Percentiles rank a stretch among this genome's conserved stretches.
Evolutionary conservation across 108 stramenopile genomes (phyloP).

Genomic region (Nitzschia palea): DNA sequence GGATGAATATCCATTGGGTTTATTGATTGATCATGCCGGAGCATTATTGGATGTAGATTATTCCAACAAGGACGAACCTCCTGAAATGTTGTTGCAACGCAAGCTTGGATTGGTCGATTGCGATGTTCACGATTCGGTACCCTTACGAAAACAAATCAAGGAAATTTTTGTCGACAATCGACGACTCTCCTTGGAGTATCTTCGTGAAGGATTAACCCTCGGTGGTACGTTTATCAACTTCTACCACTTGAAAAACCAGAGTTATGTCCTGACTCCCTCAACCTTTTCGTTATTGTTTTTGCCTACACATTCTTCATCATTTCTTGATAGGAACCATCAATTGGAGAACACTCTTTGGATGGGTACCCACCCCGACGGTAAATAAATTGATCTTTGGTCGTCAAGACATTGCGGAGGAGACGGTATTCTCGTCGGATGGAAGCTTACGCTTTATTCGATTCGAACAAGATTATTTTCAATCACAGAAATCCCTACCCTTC

Average conservation of each 20-base stretch:
- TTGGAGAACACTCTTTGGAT: neutral
- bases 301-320: too few relatives aligned
- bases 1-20: neutral
- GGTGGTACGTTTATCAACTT: neutral
- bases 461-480: neutral
- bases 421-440: neutral
- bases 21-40: neutral
- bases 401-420: neutral
- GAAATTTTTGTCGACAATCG: neutral
- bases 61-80: neutral
- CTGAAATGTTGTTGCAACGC: too few relatives aligned
- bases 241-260: neutral
- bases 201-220: neutral
- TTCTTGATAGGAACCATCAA: neutral
- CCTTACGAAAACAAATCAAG: neutral
- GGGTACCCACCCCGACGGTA: neutral
- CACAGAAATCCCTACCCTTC: neutral
- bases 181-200: neutral
- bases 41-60: neutral
- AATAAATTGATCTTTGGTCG: neutral
- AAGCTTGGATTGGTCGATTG: neutral
- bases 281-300: neutral
- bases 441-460: neutral
- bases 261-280: neutral
- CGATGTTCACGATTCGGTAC: neutral